These are phyloP conservation scores for Nakazawaea anatomiae DNA, from an alignment of 805 yeast genomes.

Conservation along the genomic window DNA sequence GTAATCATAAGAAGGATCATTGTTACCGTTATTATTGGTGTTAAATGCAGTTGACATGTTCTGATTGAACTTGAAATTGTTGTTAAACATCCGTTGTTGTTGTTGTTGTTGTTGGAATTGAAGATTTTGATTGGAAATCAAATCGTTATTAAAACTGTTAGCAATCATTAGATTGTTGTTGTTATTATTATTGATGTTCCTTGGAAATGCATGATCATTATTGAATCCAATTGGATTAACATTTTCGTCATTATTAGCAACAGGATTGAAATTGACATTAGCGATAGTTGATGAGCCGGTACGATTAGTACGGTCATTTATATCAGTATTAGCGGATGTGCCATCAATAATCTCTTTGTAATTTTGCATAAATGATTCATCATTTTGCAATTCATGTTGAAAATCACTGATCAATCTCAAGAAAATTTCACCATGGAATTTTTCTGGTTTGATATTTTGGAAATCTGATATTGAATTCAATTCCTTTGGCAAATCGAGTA, in stretches of 20 bases:
- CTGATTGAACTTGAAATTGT: too few species aligned
- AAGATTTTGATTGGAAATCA: too few species aligned
- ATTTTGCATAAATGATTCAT: constrained; percentile 20
- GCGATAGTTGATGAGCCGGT: not conserved
- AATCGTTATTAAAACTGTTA: too few species aligned
- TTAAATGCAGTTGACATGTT: too few species aligned
- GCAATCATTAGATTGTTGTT: not conserved
- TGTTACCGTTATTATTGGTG: not conserved
- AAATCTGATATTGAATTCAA: constrained; percentile 31
- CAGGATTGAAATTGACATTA: too few species aligned
- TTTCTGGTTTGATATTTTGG: constrained; percentile 35
- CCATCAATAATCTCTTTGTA: constrained; percentile 12
- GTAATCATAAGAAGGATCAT: not conserved
- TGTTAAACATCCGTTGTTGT: too few species aligned
- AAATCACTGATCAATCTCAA: constrained; percentile 40
- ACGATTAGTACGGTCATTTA: too few species aligned
- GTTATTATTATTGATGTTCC: not conserved
- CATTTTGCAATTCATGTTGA: constrained; percentile 29
- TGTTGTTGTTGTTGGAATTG: too few species aligned
- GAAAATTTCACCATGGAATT: constrained; percentile 48
- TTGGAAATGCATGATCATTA: not conserved
- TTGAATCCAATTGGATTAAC: not conserved
- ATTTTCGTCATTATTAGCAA: not conserved
- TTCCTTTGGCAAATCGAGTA: constrained; percentile 28
- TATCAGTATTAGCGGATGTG: too few species aligned